Conservation (phyloP, 768 basidiomycete species). For the Mycena albidolilacea region DNA sequence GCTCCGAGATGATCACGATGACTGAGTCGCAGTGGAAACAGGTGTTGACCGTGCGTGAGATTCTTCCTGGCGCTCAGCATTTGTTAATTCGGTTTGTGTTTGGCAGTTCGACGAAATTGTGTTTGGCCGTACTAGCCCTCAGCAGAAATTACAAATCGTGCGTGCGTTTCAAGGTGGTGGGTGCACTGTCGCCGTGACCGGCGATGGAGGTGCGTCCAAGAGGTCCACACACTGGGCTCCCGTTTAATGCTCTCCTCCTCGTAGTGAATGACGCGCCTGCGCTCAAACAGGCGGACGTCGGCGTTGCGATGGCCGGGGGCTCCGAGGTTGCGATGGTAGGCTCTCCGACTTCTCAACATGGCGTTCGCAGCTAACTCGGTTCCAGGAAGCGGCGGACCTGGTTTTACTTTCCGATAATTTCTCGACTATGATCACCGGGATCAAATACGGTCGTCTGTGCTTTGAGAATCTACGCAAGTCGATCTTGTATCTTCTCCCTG, state of each 20-base stretch:
- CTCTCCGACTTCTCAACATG: background rate
- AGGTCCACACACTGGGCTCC: background rate
- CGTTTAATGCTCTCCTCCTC: background rate
- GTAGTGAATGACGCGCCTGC: slow-evolving; percentile 71
- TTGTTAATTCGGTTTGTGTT: background rate
- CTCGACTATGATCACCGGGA: slow-evolving; percentile 73
- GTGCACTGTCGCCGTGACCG: slow-evolving; percentile 74
- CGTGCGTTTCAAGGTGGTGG: slow-evolving; percentile 67
- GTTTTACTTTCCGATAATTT: slow-evolving; percentile 74
- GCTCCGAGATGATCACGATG: slow-evolving; percentile 55
- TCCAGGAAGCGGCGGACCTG: slow-evolving; percentile 70
- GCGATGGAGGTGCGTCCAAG: slow-evolving; percentile 62
- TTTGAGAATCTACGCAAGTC: slow-evolving; percentile 77
- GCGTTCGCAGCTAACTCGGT: background rate
- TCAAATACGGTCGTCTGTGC: slow-evolving; percentile 76
- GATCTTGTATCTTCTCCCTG: slow-evolving; percentile 65
- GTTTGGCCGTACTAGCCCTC: slow-evolving; percentile 74
- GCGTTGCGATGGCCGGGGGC: slow-evolving; percentile 71
- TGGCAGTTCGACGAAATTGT: slow-evolving; percentile 64
- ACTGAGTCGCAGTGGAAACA: slow-evolving; percentile 50
- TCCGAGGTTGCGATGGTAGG: slow-evolving; percentile 62
- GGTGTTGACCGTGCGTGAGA: slow-evolving; percentile 42
- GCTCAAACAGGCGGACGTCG: slow-evolving; percentile 72
- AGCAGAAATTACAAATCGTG: slow-evolving; percentile 78
- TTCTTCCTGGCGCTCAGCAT: background rate